phyloP scores from a whole-genome alignment of 176 grass and related monocot species.

The Pontederia paniculata region DNA sequence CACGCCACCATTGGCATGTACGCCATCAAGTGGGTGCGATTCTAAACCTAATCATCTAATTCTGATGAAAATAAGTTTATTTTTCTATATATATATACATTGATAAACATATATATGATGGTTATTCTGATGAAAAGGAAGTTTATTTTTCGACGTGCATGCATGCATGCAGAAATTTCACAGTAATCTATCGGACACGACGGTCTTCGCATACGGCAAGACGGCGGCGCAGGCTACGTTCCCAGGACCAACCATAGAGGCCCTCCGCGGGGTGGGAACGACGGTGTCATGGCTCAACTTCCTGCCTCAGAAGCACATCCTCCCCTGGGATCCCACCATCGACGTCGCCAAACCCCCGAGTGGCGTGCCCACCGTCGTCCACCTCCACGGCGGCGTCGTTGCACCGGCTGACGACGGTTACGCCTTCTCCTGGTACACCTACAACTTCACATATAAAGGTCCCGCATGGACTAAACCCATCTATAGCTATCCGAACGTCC shows the following conservation, averaged over 20 bases:
- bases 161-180: too few relatives aligned
- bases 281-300: conserved; percentile 56
- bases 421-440: conserved; percentile 66
- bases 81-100: too few relatives aligned
- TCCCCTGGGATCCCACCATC: conserved; percentile 48
- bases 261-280: conserved; percentile 37
- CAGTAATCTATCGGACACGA: conserved; percentile 39
- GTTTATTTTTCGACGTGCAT: too few relatives aligned
- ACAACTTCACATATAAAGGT: conserved; percentile 24
- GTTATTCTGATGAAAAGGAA: too few relatives aligned
- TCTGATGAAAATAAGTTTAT: too few relatives aligned
- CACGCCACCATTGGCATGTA: conserved; percentile 87
- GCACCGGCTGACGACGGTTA: conserved; percentile 51
- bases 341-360: not conserved
- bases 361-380: conserved; percentile 67
- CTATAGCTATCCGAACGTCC: conserved; percentile 48
- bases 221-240: conserved; percentile 33
- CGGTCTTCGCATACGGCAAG: conserved; percentile 52
- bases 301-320: conserved; percentile 40
- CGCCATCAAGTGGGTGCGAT: conserved; percentile 67
- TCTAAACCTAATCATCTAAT: too few relatives aligned
- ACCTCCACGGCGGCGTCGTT: conserved; percentile 83
- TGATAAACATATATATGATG: too few relatives aligned
- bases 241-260: conserved; percentile 63
- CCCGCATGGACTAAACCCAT: conserved; percentile 22